These are phyloP conservation scores for Onygenales sp. DNA, from an alignment of 2,329 filamentous ascomycete species.

Conservation along the genomic window DNA sequence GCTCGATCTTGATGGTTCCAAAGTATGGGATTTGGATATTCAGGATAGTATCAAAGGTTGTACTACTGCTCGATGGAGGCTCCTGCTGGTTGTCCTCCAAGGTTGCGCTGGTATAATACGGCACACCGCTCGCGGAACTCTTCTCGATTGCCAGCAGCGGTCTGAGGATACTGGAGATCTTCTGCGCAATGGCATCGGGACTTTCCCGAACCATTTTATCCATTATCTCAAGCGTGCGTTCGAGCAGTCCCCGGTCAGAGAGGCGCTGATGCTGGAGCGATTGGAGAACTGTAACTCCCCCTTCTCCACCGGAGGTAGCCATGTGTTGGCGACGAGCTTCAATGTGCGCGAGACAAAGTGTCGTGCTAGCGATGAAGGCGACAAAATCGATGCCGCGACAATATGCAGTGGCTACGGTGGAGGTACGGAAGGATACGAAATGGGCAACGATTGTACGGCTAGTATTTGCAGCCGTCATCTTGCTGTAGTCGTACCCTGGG, in stretches of 20 bases:
- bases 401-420: conserved; percentile 14
- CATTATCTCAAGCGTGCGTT: conserved; percentile 29
- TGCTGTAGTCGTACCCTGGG: conserved; percentile 39
- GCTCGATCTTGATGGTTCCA: conserved; percentile 29
- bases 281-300: conserved; percentile 12
- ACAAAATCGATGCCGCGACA: conserved; percentile 21
- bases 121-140: conserved; percentile 1
- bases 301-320: not conserved
- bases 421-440: conserved; percentile 39
- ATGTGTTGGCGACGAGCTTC: conserved; percentile 11
- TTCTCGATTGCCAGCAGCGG: conserved; percentile 13
- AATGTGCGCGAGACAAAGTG: conserved; percentile 18
- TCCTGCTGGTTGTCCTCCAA: conserved; percentile 4
- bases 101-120: not conserved
- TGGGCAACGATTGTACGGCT: conserved; percentile 43
- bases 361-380: conserved; percentile 18
- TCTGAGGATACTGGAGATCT: conserved; percentile 14
- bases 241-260: conserved; percentile 32
- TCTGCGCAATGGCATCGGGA: conserved; percentile 22
- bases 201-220: conserved; percentile 17
- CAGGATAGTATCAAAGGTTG: conserved; percentile 11
- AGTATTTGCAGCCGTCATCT: conserved; percentile 40
- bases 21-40: conserved; percentile 36
- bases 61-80: not conserved
- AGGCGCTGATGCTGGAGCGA: conserved; percentile 29